Conservation (phyloP, 805 yeast genomes). For the Starmera amethionina region DNA sequence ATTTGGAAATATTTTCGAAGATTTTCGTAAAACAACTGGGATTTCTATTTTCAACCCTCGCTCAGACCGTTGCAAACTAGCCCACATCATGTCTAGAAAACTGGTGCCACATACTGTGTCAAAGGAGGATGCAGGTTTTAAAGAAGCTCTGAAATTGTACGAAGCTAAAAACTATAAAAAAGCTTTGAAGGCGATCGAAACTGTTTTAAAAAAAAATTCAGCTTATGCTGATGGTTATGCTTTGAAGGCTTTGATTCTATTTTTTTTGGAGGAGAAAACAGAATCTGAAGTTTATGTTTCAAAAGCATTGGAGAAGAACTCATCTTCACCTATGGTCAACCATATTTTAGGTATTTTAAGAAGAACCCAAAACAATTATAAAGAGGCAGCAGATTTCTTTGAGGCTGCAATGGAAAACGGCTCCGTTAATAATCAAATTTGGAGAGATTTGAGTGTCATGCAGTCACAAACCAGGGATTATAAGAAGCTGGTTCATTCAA, state of each 20-base stretch:
- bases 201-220: conserved; percentile 64
- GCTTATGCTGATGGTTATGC: conserved; percentile 75
- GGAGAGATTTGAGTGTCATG: conserved; percentile 72
- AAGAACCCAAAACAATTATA: conserved; percentile 57
- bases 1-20: too few relatives aligned
- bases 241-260: conserved; percentile 67
- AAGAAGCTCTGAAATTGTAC: conserved; percentile 73
- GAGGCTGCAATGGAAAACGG: conserved; percentile 68
- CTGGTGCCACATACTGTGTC: conserved; percentile 14
- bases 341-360: conserved; percentile 84
- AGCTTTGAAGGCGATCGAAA: conserved; percentile 66
- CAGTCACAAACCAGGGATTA: conserved; percentile 76
- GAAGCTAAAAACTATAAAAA: conserved; percentile 85
- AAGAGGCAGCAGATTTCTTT: conserved; percentile 72
- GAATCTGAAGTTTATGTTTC: conserved; percentile 57
- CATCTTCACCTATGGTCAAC: conserved; percentile 59
- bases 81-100: not conserved
- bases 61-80: too few relatives aligned
- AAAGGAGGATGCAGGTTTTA: conserved; percentile 71
- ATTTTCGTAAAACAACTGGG: too few relatives aligned
- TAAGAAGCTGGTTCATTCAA: conserved; percentile 47
- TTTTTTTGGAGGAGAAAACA: conserved; percentile 43
- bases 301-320: conserved; percentile 51
- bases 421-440: conserved; percentile 65
- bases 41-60: too few relatives aligned